These are phyloP conservation scores for Nicotiana tabacum DNA, from an alignment of 257 asterid species.

Conservation along the genomic window DNA sequence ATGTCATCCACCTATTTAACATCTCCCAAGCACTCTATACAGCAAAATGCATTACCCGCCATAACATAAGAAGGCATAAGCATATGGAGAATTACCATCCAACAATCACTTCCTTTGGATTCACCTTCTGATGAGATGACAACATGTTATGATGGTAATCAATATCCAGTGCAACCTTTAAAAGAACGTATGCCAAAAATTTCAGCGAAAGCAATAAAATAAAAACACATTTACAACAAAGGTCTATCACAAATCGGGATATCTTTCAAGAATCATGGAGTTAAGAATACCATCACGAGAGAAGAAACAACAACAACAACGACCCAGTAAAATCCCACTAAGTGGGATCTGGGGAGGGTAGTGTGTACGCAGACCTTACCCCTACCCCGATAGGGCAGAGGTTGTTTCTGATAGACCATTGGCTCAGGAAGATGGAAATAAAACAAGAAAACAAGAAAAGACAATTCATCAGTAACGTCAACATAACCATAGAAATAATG, in stretches of 20 bases:
- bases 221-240: neutral
- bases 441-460: too few species aligned
- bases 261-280: too few species aligned
- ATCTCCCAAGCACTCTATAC: neutral
- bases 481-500: too few species aligned
- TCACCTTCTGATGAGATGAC: slow-evolving; percentile 86
- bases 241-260: neutral
- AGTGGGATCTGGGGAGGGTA: too few species aligned
- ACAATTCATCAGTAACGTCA: too few species aligned
- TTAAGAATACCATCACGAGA: too few species aligned
- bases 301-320: too few species aligned
- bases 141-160: slow-evolving; percentile 95
- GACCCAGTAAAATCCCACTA: too few species aligned
- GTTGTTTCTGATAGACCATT: too few species aligned
- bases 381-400: too few species aligned
- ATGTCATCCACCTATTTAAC: neutral
- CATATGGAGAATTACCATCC: slow-evolving; percentile 60
- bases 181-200: neutral
- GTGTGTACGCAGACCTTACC: too few species aligned
- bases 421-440: too few species aligned
- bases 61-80: neutral
- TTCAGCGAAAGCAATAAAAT: neutral
- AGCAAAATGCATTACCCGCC: neutral
- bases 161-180: slow-evolving; percentile 89
- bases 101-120: slow-evolving; percentile 91